phyloP scores from a whole-genome alignment of 1,284 basidiomycete genomes.

The Heterobasidion occidentale region DNA sequence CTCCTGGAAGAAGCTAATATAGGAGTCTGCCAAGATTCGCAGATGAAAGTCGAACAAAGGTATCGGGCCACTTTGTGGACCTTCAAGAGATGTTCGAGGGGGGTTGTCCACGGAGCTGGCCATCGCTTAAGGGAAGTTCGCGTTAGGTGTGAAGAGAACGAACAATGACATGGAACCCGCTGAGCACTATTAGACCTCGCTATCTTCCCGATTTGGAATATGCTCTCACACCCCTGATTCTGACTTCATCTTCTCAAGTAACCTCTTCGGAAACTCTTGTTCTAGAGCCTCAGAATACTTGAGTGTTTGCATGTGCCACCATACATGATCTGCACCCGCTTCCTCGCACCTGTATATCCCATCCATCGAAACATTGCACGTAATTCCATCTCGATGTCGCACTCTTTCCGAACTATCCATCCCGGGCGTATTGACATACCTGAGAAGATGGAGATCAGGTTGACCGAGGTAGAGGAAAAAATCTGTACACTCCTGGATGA shows the following conservation, averaged over 20 bases:
- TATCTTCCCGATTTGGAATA: too few relatives aligned
- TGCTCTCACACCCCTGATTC: too few relatives aligned
- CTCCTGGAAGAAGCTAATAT: constrained; percentile 80
- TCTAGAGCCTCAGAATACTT: too few relatives aligned
- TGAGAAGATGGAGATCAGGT: constrained; percentile 26
- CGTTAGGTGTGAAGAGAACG: neutral
- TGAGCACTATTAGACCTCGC: too few relatives aligned
- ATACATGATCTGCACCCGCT: too few relatives aligned
- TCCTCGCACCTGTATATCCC: too few relatives aligned
- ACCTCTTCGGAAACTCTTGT: too few relatives aligned
- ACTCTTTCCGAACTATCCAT: constrained; percentile 5
- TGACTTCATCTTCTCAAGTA: too few relatives aligned
- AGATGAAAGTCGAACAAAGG: constrained; percentile 68
- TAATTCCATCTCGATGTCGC: constrained; percentile 4
- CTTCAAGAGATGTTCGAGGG: constrained; percentile 8
- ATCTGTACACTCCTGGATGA: constrained; percentile 65
- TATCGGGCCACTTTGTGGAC: constrained; percentile 42
- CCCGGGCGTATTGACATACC: constrained; percentile 13
- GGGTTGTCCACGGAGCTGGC: neutral
- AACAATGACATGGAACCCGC: too few relatives aligned
- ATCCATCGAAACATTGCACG: neutral
- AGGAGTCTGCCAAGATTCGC: constrained; percentile 62
- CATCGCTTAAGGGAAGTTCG: neutral
- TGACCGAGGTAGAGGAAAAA: constrained; percentile 49
- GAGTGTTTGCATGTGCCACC: too few relatives aligned